Evolutionary conservation across 1,284 basidiomycete genomes (phyloP), one percentile per base, ranked within the genome.

Genomic region (Sanghuangporus weigelae): DNA sequence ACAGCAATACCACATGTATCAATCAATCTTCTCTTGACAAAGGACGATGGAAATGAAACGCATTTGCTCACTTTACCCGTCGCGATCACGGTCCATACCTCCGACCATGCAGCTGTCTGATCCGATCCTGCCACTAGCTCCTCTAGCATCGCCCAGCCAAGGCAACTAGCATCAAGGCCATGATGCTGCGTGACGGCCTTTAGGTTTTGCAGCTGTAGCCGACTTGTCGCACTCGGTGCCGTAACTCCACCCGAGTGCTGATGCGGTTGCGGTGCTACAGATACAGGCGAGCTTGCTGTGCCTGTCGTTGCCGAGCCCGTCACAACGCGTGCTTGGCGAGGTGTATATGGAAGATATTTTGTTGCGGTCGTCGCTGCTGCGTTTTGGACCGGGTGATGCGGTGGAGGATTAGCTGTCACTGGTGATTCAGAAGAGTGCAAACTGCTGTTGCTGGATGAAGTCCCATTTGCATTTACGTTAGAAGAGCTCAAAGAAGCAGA

Each of bases 81-180:
- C 0, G 84, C 84, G 59, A 94, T 71, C 1, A 84, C 79, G 66
- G 74, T 79, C 84, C 91, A 90, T 14, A 93, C 78, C 26, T 92
- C 89, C 39, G 81, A 78, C 93, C 93, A 95, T 56, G 92, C 90
- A 8, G 77, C 71, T 14, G 74, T 75, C 56, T 78, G 76, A 66
- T 89, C 86, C 1, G 81, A 83, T 67, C 90, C 87, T 21, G 79
- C 79, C 4, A 89, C 83, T 23, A 96, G 78, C 66, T 84, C 85
- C 74, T 96, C 93, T 54, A 95, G 77, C 57, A 96, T 92, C 19
- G 84, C 84, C 92, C 92, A 94, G 1, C 93, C 93, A 51, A 92
- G 75, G 63, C 84, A 89, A 21, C 80, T 82, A 26, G 82, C 81
- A 63, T 87, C 88, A 53, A 93, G 75, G 0, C 92, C 92, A 19